These are phyloP conservation scores for Paecilomyces sp. DNA, from an alignment of 2,329 filamentous ascomycete genomes.

Conservation along the genomic window DNA sequence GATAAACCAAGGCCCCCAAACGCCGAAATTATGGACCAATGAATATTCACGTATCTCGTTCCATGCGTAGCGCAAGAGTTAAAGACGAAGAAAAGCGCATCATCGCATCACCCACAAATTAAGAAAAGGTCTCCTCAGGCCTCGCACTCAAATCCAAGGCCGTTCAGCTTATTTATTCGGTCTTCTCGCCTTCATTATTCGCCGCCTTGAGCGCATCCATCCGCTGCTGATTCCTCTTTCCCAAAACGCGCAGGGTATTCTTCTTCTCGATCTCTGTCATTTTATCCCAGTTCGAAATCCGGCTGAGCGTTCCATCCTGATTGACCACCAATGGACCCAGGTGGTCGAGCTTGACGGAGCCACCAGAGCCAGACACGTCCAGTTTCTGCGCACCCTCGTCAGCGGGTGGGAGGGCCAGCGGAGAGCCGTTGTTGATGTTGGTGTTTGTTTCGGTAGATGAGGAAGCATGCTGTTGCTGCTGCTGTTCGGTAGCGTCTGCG, in stretches of 20 bases:
- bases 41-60: too few species aligned
- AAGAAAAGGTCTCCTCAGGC: too few species aligned
- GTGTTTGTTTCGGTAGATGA: background rate
- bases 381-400: slow-evolving; percentile 44
- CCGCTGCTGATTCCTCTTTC: slow-evolving; percentile 60
- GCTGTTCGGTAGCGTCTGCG: background rate
- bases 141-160: too few species aligned
- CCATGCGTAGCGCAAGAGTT: too few species aligned
- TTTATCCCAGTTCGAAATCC: slow-evolving; percentile 65
- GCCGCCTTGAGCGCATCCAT: slow-evolving; percentile 47
- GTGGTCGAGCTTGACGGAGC: slow-evolving; percentile 54
- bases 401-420: slow-evolving; percentile 3
- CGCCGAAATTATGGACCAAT: too few species aligned
- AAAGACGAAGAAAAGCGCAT: too few species aligned
- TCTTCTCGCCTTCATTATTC: slow-evolving; percentile 7
- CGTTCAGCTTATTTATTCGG: background rate
- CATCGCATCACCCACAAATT: too few species aligned
- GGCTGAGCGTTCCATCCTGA: slow-evolving; percentile 61
- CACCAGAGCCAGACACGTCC: slow-evolving; percentile 46
- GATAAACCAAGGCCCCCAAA: too few species aligned
- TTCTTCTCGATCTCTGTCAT: slow-evolving; percentile 63
- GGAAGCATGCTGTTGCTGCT: background rate
- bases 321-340: slow-evolving; percentile 70
- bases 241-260: slow-evolving; percentile 60
- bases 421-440: background rate